phyloP scores from a whole-genome alignment of 2,329 filamentous ascomycete genomes.

The Nemania bipapillata region DNA sequence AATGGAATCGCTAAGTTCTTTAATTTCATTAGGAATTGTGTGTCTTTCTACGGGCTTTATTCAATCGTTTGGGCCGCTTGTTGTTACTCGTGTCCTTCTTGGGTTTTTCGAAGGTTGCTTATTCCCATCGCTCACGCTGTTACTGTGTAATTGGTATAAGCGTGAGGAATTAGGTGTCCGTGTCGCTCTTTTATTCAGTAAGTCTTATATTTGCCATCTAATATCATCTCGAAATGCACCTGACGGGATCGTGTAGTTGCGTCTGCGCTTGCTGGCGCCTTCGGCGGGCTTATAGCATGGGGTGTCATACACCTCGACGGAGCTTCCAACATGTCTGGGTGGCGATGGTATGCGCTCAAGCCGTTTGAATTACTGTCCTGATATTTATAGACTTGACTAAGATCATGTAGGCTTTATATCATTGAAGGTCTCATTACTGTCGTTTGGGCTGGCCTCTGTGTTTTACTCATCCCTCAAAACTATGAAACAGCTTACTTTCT shows the following conservation, averaged over 20 bases:
- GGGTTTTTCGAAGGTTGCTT: constrained; percentile 49
- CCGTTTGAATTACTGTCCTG: fast-evolving
- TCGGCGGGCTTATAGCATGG: constrained; percentile 46
- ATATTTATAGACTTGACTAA: neutral
- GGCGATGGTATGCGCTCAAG: constrained; percentile 44
- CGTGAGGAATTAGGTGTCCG: constrained; percentile 48
- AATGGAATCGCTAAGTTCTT: neutral
- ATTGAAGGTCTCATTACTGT: constrained; percentile 43
- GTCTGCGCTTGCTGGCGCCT: constrained; percentile 45
- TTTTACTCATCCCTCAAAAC: constrained; percentile 36
- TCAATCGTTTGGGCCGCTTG: constrained; percentile 43
- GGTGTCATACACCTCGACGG: constrained; percentile 49
- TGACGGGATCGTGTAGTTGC: constrained; percentile 39
- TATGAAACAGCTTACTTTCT: constrained; percentile 43
- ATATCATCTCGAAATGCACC: neutral
- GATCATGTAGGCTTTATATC: constrained; percentile 38
- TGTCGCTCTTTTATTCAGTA: constrained; percentile 46
- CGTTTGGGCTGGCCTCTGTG: constrained; percentile 31
- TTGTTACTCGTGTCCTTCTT: constrained; percentile 45
- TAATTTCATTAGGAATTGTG: constrained; percentile 36
- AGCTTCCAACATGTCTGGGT: constrained; percentile 41
- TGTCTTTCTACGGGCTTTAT: constrained; percentile 48
- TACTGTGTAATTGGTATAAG: constrained; percentile 50
- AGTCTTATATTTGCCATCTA: neutral
- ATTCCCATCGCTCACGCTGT: constrained; percentile 48